A percentile compares a stretch with the other conserved stretches of the same genome.
These are phyloP conservation scores for Floccularia luteovirens DNA, from an alignment of 768 basidiomycete species.

Conservation along the genomic window DNA sequence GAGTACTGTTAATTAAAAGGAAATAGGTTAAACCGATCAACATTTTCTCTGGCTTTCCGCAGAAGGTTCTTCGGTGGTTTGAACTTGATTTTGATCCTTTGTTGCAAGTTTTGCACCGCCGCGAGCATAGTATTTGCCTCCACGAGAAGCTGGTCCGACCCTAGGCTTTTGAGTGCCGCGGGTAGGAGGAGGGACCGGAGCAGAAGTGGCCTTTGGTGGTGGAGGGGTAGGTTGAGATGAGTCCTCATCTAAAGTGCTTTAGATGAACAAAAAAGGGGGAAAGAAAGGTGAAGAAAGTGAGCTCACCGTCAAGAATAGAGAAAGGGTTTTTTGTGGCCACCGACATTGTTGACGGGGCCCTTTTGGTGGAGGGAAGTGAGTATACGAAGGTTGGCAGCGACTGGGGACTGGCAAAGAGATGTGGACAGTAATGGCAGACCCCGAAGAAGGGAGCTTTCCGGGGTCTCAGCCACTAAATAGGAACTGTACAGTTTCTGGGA, in stretches of 20 bases:
- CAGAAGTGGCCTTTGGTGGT: slow-evolving; percentile 23
- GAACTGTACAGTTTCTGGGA: slow-evolving; percentile 45
- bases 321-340: slow-evolving; percentile 87
- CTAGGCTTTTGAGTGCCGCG: slow-evolving; percentile 36
- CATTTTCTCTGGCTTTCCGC: slow-evolving; percentile 24
- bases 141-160: slow-evolving; percentile 54
- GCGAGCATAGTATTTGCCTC: slow-evolving; percentile 63
- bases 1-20: slow-evolving; percentile 5
- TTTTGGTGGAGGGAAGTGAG: slow-evolving; percentile 20
- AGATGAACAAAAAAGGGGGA: slow-evolving; percentile 10
- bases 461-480: slow-evolving; percentile 41
- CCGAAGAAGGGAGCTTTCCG: slow-evolving; percentile 16
- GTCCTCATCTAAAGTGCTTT: slow-evolving; percentile 32
- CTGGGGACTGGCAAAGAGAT: slow-evolving; percentile 7
- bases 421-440: slow-evolving; percentile 3
- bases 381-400: slow-evolving; percentile 4
- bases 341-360: slow-evolving; percentile 78
- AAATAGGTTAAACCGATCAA: slow-evolving; percentile 7
- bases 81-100: slow-evolving; percentile 25
- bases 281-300: slow-evolving; percentile 3
- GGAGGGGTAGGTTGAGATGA: slow-evolving; percentile 33
- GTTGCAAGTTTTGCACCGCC: slow-evolving; percentile 33
- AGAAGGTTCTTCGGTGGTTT: slow-evolving; percentile 20
- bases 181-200: slow-evolving; percentile 31
- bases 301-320: slow-evolving; percentile 72